Conservation (phyloP, 805 yeast species). For the Kuraishia borneana region DNA sequence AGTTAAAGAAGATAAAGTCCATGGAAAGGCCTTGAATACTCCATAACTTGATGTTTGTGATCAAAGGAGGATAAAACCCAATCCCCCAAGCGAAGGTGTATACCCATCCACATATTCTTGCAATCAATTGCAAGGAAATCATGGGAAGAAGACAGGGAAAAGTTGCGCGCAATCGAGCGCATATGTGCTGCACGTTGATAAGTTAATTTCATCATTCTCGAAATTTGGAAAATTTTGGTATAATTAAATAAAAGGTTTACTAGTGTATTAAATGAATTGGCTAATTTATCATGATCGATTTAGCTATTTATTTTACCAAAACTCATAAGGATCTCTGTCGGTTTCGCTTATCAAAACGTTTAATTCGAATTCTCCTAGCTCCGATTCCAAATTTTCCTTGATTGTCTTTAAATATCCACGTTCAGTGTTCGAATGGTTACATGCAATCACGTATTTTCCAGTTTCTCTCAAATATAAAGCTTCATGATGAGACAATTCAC, state of each 20-base stretch:
- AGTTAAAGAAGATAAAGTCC: conserved; percentile 22
- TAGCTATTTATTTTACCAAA: neutral
- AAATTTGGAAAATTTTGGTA: neutral
- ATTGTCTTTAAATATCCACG: conserved; percentile 62
- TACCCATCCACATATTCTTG: conserved; percentile 17
- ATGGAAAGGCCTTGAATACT: conserved; percentile 23
- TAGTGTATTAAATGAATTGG: neutral
- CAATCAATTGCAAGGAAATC: conserved; percentile 6
- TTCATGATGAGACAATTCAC: conserved; percentile 94
- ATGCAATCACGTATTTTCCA: conserved; percentile 62
- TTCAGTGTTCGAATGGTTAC: conserved; percentile 91
- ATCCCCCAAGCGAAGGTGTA: conserved; percentile 19
- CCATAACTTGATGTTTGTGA: conserved; percentile 17
- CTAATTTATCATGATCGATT: neutral
- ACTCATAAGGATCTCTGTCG: conserved; percentile 54
- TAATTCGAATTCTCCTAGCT: conserved; percentile 25
- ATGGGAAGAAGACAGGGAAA: conserved; percentile 1
- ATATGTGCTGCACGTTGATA: neutral
- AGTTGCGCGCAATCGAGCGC: neutral
- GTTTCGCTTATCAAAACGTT: conserved; percentile 36
- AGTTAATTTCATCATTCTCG: neutral
- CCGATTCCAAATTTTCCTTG: conserved; percentile 33
- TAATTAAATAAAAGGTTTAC: neutral
- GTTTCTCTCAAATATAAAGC: conserved; percentile 57
- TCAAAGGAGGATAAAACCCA: conserved; percentile 19